These are phyloP conservation scores for Leccinum variicolor DNA, from an alignment of 768 basidiomycete genomes.

Conservation along the genomic window DNA sequence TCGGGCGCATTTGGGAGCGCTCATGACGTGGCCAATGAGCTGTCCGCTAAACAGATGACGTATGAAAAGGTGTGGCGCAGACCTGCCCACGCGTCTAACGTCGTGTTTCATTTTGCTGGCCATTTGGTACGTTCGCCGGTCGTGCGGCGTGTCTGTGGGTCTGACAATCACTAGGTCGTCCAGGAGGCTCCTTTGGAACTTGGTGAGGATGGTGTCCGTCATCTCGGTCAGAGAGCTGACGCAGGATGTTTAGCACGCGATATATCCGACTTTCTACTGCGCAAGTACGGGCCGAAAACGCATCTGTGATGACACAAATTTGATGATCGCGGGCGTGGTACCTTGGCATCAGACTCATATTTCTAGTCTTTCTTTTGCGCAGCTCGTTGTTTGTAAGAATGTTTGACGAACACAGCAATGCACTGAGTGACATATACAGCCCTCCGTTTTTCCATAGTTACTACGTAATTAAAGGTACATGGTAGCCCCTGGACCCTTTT, in stretches of 20 bases:
- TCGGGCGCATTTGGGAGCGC: conserved; percentile 9
- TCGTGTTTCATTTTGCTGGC: conserved; percentile 23
- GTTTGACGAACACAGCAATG: not conserved
- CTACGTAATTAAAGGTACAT: not conserved
- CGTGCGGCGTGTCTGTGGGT: not conserved
- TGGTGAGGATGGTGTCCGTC: conserved; percentile 13
- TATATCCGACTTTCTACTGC: conserved; percentile 23
- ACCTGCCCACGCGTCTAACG: conserved; percentile 28
- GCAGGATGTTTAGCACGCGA: conserved; percentile 18
- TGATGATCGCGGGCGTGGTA: not conserved
- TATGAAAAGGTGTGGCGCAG: conserved; percentile 28
- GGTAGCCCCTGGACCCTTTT: not conserved
- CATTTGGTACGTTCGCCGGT: conserved; percentile 26
- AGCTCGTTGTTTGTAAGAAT: not conserved
- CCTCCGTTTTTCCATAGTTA: not conserved
- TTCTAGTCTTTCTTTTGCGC: not conserved
- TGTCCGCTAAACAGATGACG: conserved; percentile 9
- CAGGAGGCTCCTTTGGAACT: conserved; percentile 30
- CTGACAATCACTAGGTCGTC: conserved; percentile 15
- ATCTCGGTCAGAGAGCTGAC: not conserved
- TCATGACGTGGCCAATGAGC: conserved; percentile 5
- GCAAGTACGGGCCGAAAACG: conserved; percentile 6
- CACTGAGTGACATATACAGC: not conserved
- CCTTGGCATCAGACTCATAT: not conserved
- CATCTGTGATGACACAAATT: not conserved